phyloP scores from a whole-genome alignment of 176 grass and related monocot species.

The Musa itinerans region DNA sequence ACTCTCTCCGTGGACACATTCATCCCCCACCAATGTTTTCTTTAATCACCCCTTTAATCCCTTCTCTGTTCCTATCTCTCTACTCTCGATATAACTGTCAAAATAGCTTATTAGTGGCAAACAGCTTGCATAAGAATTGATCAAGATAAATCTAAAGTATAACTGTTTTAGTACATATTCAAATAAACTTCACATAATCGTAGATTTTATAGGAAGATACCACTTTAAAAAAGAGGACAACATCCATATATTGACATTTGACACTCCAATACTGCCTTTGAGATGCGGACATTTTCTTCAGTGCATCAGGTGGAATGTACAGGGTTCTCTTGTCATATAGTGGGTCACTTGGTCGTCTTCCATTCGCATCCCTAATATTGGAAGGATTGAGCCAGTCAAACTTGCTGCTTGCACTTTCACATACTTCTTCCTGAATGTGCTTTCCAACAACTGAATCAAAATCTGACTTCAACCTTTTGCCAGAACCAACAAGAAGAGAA shows the following conservation, averaged over 20 bases:
- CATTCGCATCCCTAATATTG: conserved; percentile 72
- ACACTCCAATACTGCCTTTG: conserved; percentile 97
- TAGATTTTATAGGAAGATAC: conserved; percentile 35
- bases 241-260: conserved; percentile 89
- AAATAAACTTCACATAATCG: conserved; percentile 5
- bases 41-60: too few species aligned
- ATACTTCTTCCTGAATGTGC: conserved; percentile 25
- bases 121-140: too few species aligned
- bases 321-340: conserved; percentile 82
- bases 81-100: too few species aligned
- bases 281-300: conserved; percentile 88
- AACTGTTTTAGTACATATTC: background rate
- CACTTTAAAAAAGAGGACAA: conserved; percentile 95
- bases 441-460: conserved; percentile 20
- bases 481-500: conserved; percentile 33
- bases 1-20: too few species aligned
- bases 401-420: conserved; percentile 53
- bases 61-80: too few species aligned
- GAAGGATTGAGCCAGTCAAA: conserved; percentile 81
- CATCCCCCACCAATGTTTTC: too few species aligned
- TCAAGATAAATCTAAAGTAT: background rate
- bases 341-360: conserved; percentile 49
- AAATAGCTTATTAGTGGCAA: too few species aligned
- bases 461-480: conserved; percentile 50
- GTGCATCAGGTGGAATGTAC: conserved; percentile 71